A percentile compares a stretch with the other conserved stretches of the same genome.
Evolutionary conservation across 2,329 filamentous ascomycete genomes (phyloP).

Genomic region (Sclerotinia subarctica): DNA sequence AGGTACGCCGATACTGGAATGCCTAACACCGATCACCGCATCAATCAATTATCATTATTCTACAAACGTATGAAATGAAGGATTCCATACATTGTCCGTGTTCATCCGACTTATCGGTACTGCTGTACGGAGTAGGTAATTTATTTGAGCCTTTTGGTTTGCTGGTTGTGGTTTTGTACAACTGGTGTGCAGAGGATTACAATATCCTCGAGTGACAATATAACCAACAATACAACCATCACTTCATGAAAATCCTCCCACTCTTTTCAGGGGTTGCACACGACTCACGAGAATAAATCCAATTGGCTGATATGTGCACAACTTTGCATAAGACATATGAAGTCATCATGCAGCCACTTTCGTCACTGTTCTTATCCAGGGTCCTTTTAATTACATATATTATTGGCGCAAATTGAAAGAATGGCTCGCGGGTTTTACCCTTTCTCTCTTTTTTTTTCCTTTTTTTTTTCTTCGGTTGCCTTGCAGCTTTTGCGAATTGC

Average conservation of each 20-base stretch:
- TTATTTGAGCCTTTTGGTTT: background rate
- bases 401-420: background rate
- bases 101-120: too few relatives aligned
- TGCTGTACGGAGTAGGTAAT: too few relatives aligned
- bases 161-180: background rate
- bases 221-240: too few relatives aligned
- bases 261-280: background rate
- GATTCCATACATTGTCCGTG: too few relatives aligned
- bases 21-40: too few relatives aligned
- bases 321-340: background rate
- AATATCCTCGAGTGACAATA: too few relatives aligned
- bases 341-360: background rate
- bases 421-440: background rate
- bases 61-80: too few relatives aligned
- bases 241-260: background rate
- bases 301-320: background rate
- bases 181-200: background rate
- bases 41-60: too few relatives aligned
- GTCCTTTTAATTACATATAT: slow-evolving; percentile 2
- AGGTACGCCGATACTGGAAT: too few relatives aligned
- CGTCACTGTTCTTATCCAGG: background rate
- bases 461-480: background rate
- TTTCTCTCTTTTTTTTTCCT: background rate
- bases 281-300: background rate
- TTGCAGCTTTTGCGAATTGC: background rate